Conservation (phyloP, 176 grass and related monocot species). For the Sorghum bicolor region DNA sequence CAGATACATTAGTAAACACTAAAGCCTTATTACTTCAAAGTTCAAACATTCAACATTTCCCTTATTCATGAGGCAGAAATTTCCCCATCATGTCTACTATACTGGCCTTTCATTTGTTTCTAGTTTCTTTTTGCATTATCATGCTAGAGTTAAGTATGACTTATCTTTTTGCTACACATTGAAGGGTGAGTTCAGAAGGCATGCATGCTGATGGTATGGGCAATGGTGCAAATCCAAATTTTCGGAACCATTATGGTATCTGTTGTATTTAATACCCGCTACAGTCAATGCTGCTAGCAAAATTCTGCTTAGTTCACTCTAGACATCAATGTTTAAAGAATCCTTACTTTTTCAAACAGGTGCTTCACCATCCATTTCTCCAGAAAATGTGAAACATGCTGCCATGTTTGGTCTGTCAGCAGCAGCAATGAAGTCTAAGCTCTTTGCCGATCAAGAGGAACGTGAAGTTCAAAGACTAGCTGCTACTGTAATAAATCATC, state of each 20-base stretch:
- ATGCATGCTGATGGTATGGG: slow-evolving; percentile 45
- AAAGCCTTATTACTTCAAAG: neutral
- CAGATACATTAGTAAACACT: slow-evolving; percentile 17
- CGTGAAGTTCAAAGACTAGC: slow-evolving; percentile 91
- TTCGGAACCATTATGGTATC: slow-evolving; percentile 52
- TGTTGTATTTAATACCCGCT: slow-evolving; percentile 1
- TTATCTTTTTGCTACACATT: slow-evolving; percentile 33
- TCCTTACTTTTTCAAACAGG: slow-evolving; percentile 38
- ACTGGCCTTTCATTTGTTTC: neutral
- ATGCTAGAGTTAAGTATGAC: slow-evolving; percentile 17
- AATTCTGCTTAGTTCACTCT: slow-evolving; percentile 10
- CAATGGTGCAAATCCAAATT: slow-evolving; percentile 41
- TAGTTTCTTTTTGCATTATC: neutral
- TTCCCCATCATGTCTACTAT: neutral
- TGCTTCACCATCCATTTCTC: slow-evolving; percentile 36
- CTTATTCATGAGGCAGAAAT: neutral
- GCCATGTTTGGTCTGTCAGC: slow-evolving; percentile 73
- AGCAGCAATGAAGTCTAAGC: slow-evolving; percentile 89
- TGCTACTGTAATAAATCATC: slow-evolving; percentile 86
- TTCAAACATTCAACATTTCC: neutral
- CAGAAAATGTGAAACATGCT: slow-evolving; percentile 67
- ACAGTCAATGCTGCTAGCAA: neutral
- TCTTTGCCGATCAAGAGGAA: slow-evolving; percentile 94
- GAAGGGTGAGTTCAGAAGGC: slow-evolving; percentile 64
- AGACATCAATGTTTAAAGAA: slow-evolving; percentile 12